Percentiles rank a stretch among this genome's conserved stretches.
Evolutionary conservation across 2,329 filamentous ascomycete species (phyloP).

Genomic region (Ceratocystis eucalypticola): DNA sequence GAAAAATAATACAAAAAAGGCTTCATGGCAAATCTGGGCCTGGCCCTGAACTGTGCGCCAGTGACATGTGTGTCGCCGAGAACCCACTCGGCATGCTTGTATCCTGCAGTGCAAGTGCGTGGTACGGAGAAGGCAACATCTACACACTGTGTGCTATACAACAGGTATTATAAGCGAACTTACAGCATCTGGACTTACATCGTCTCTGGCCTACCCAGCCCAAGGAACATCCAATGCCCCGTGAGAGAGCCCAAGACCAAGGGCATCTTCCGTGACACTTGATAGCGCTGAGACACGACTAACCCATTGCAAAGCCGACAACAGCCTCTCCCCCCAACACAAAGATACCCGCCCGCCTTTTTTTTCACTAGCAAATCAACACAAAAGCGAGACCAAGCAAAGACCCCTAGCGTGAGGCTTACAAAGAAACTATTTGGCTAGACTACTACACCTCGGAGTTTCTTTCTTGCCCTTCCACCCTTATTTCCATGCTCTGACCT

Average conservation of each 20-base stretch:
- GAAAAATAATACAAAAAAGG: neutral
- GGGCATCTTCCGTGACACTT: too few relatives aligned
- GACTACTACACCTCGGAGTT: neutral
- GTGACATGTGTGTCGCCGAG: neutral
- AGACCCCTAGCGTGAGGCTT: neutral
- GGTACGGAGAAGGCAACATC: neutral
- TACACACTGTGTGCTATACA: neutral
- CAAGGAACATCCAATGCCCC: too few relatives aligned
- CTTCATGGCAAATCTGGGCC: neutral
- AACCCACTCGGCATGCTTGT: neutral
- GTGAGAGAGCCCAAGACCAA: too few relatives aligned
- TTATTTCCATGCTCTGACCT: too few relatives aligned
- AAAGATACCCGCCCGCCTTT: too few relatives aligned
- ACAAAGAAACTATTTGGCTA: neutral
- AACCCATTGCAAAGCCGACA: too few relatives aligned
- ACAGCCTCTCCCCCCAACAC: too few relatives aligned
- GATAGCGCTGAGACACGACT: too few relatives aligned
- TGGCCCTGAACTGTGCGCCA: neutral
- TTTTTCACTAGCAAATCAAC: neutral
- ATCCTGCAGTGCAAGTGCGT: neutral
- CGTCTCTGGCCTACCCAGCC: too few relatives aligned
- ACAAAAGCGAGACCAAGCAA: neutral
- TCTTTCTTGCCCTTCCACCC: too few relatives aligned
- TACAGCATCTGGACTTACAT: neutral
- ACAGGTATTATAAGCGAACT: neutral